Evolutionary conservation across 208 protist species (phyloP).

Genomic region (Crithidia thermophila): DNA sequence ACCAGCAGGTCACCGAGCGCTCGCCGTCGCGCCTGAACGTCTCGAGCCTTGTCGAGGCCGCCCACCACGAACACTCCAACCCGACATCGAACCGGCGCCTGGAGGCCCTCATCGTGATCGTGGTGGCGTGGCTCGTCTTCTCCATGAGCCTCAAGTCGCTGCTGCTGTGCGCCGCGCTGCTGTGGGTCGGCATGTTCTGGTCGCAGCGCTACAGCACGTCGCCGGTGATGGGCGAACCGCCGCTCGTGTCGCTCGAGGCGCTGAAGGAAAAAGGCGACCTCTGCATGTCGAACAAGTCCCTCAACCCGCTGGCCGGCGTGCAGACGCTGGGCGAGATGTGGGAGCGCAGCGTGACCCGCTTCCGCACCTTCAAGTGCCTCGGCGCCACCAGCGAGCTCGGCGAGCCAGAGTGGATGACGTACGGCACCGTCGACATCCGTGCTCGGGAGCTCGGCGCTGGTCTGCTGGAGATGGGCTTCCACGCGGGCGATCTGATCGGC

Average conservation of each 20-base stretch:
- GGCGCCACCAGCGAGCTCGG: slow-evolving; percentile 52
- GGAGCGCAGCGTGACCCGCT: slow-evolving; percentile 59
- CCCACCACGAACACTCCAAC: slow-evolving; percentile 74
- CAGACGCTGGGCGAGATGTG: slow-evolving; percentile 63
- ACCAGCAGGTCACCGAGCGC: slow-evolving; percentile 3
- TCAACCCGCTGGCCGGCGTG: slow-evolving; percentile 45
- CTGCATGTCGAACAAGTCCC: slow-evolving; percentile 23
- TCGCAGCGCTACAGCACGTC: slow-evolving; percentile 42
- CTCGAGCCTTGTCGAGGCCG: slow-evolving; percentile 60
- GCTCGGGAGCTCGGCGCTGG: slow-evolving; percentile 76
- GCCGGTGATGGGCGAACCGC: slow-evolving; percentile 39
- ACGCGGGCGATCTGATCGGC: slow-evolving; percentile 74
- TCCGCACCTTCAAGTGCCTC: slow-evolving; percentile 66
- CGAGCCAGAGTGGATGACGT: slow-evolving; percentile 73
- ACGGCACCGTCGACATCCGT: slow-evolving; percentile 60
- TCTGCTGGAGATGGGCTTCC: slow-evolving; percentile 56
- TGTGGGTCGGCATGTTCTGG: slow-evolving; percentile 41
- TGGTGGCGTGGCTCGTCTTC: slow-evolving; percentile 41
- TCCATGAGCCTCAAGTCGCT: slow-evolving; percentile 50
- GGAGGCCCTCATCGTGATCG: slow-evolving; percentile 42
- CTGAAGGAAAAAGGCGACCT: slow-evolving; percentile 45
- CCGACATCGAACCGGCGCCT: slow-evolving; percentile 51
- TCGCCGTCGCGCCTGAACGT: slow-evolving; percentile 36
- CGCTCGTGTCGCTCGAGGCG: slow-evolving; percentile 48
- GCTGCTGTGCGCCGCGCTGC: slow-evolving; percentile 31